Evolutionary conservation across 2,329 filamentous ascomycete species (phyloP), one percentile per base, ranked within the genome.

Genomic region (Talaromyces sp.): DNA sequence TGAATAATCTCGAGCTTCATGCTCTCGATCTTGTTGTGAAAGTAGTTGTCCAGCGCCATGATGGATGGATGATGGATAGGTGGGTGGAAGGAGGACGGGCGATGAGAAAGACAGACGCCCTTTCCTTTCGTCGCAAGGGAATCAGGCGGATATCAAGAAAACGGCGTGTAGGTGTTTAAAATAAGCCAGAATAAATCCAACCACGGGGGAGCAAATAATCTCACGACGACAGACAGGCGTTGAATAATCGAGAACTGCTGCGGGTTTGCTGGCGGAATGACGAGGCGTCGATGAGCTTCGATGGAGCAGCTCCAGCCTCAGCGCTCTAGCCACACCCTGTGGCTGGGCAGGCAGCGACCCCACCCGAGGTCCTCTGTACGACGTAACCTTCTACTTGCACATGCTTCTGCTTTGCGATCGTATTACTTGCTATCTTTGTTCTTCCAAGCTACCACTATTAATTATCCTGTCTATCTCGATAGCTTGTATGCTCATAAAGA

Each of bases 1-100:
- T 98, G 94, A 77, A 99, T 94, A 77, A 99, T 99, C 87, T 99
- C 94, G 78, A 99, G 92, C 89, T 98, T 98, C 91, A 98, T 96
- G 78, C 90, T 89, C 91, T 99, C 95, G 81, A 98, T 98, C 85
- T 99, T 99, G 85, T 98, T 98, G 82, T 95, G 91, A 80, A 96
- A 99, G 83, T 97, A 99, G 80, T 90, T 96, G 80, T 98, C 95
- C 81, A 99, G 91, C 86, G 94, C 93, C 95, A 99, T 99, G 77
- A 75, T 88, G 61, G 53, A 53, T 12, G 42, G n/a, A 23, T 27
- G n/a, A 52, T 50, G 34, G 40, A 51, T 9, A 16, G 42, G 33
- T 40, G 28, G 18, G 33, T 18, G 18, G 42, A 23, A 47, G 44
- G n/a, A 47, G 36, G 28, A 23, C 9, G 36, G 50, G 59, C 51